Evolutionary conservation across 306 rosid genomes (phyloP).

Genomic region (Quercus gilva): DNA sequence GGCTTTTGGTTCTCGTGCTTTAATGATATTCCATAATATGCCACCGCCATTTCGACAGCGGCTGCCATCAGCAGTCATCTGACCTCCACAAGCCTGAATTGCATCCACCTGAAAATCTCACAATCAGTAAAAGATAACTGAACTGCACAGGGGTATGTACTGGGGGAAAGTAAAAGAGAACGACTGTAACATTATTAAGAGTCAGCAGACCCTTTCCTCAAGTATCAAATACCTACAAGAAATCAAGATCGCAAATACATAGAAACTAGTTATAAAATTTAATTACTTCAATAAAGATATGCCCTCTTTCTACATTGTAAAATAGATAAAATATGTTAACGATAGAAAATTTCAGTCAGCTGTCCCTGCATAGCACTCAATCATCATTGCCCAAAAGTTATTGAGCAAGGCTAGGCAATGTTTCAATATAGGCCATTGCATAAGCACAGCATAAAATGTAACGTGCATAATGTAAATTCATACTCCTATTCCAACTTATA

Average conservation of each 20-base stretch:
- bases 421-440: neutral
- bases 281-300: slow-evolving; percentile 1
- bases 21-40: slow-evolving; percentile 60
- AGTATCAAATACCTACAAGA: neutral
- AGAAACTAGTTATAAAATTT: neutral
- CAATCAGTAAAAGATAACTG: slow-evolving; percentile 20
- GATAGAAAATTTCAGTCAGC: slow-evolving; percentile 15
- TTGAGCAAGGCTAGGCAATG: neutral
- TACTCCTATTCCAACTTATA: neutral
- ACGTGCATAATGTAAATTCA: neutral
- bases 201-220: neutral
- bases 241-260: slow-evolving; percentile 6
- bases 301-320: neutral
- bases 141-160: neutral
- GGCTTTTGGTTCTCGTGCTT: slow-evolving; percentile 78
- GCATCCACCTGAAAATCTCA: slow-evolving; percentile 68
- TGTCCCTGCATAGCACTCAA: slow-evolving; percentile 12
- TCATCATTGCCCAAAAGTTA: slow-evolving; percentile 2
- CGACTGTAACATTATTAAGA: neutral
- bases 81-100: slow-evolving; percentile 84
- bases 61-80: slow-evolving; percentile 71
- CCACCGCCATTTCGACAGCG: slow-evolving; percentile 85
- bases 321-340: neutral
- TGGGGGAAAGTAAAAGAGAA: slow-evolving; percentile 8
- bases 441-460: neutral